Conservation (phyloP, 305 asterid species). For the Monarda citriodora region DNA sequence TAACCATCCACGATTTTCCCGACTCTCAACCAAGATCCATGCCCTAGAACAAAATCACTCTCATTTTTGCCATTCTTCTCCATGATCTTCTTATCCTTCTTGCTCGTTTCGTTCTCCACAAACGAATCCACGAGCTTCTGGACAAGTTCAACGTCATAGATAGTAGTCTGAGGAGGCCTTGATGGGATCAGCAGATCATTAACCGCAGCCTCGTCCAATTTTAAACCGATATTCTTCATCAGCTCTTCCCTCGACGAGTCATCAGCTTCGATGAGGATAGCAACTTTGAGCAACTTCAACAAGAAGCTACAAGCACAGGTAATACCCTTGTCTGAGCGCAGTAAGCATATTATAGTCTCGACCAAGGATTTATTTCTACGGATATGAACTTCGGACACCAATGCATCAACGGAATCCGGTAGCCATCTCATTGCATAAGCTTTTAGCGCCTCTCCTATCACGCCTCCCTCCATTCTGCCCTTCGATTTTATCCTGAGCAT, state of each 20-base stretch:
- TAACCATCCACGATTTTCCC: conserved; percentile 76
- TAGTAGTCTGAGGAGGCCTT: conserved; percentile 59
- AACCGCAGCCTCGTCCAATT: conserved; percentile 81
- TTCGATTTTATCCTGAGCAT: conserved; percentile 79
- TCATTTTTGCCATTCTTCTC: conserved; percentile 33
- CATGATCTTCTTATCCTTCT: conserved; percentile 23
- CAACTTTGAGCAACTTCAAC: conserved; percentile 79
- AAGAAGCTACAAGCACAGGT: conserved; percentile 75
- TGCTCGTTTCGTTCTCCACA: conserved; percentile 39
- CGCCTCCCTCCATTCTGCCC: conserved; percentile 75
- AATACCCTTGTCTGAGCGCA: conserved; percentile 70
- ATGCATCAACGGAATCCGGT: conserved; percentile 78
- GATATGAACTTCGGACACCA: conserved; percentile 67
- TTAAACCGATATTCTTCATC: conserved; percentile 47
- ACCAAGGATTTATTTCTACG: conserved; percentile 65
- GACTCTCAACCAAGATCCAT: conserved; percentile 67
- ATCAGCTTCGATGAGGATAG: conserved; percentile 71
- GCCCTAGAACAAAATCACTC: conserved; percentile 59
- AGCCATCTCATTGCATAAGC: conserved; percentile 85
- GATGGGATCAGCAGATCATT: conserved; percentile 79
- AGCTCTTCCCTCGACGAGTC: conserved; percentile 64
- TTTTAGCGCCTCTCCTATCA: conserved; percentile 83
- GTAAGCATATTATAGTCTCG: conserved; percentile 80
- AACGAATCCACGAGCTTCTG: conserved; percentile 54
- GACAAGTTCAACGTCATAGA: conserved; percentile 76